phyloP scores from a whole-genome alignment of 495 filamentous ascomycete genomes.

The Aspergillus biplanus region DNA sequence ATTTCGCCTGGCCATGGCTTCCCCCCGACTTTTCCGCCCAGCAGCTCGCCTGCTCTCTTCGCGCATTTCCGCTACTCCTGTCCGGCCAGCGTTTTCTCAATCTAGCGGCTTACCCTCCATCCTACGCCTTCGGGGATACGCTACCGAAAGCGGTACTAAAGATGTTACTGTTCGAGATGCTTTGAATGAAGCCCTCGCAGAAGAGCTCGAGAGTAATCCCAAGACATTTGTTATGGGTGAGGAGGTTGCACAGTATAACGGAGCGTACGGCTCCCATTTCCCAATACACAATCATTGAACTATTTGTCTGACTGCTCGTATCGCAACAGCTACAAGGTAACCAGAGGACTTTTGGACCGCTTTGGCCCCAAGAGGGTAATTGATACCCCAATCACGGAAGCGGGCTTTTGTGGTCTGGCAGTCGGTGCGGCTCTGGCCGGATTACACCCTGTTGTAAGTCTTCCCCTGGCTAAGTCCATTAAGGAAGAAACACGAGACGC shows the following conservation, averaged over 20 bases:
- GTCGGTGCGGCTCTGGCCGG: conserved; percentile 94
- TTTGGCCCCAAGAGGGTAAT: conserved; percentile 98
- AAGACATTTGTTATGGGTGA: conserved; percentile 97
- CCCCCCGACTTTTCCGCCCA: conserved; percentile 79
- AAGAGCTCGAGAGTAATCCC: conserved; percentile 90
- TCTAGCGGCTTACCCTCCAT: conserved; percentile 51
- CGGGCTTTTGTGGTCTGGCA: conserved; percentile 88
- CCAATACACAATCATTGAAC: conserved; percentile 20
- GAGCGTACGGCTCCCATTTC: conserved; percentile 63
- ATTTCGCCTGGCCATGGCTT: conserved; percentile 54
- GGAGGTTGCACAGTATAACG: conserved; percentile 99
- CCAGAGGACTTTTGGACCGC: conserved; percentile 92
- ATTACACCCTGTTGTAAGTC: conserved; percentile 86
- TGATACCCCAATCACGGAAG: conserved; percentile 97
- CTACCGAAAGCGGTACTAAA: conserved; percentile 67
- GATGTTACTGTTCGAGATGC: conserved; percentile 97
- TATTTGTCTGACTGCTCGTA: conserved; percentile 11
- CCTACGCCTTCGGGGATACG: conserved; percentile 49
- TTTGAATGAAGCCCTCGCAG: conserved; percentile 94
- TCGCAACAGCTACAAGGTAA: conserved; percentile 85
- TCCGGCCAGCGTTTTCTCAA: conserved; percentile 57
- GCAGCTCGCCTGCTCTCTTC: conserved; percentile 75
- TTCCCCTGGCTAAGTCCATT: not conserved
- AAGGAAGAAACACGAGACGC: not conserved
- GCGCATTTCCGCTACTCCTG: conserved; percentile 54